Base-by-base conservation (phyloP, 2,329 filamentous ascomycete species). In the Atkinsonella hypoxylon region DNA sequence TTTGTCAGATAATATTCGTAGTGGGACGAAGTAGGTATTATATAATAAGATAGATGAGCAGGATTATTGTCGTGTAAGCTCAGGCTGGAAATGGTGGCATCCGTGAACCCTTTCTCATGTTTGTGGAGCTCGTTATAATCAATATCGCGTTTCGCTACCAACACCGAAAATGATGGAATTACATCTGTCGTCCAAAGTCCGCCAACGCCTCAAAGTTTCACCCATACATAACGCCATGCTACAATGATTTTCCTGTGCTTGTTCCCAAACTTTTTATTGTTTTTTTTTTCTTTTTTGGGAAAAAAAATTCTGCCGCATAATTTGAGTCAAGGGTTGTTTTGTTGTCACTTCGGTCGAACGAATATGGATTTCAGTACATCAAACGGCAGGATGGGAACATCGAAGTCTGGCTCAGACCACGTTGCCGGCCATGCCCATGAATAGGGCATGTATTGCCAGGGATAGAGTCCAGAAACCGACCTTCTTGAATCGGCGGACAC, bases 391-490 rank as follows among this genome's bases (percentile, higher is more conserved):
- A 26, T 18, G 7, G n/a, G 5, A n/a, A n/a, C n/a, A n/a, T n/a
- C n/a, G n/a, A 20, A 31, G 10, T 17, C 17, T 26, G 10, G 10
- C 34, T 51, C 58, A 81, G 47, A 82, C 75, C 53, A 83, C 71
- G 57, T 89, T 93, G 15, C 91, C 91, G 4, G 90, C 91, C 75
- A 97, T 86, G 10, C 93, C 93, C 71, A 97, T 85, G 63, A 97
- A 93, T 36, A 98, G 77, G 3, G 91, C 93, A 64, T 98, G 93
- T 8, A 91, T 87, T 7, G 91, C 88, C 51, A 98, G 73, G 59
- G 91, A 90, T 51, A 97, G 75, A 3, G 89, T 95, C 93, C 93
- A 98, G 61, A 97, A 83, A 32, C 93, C 93, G 30, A 95, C 93
- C 69, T 97, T 95, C 66, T 90, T 95, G 64, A 98, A 85, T 43